Conservation (phyloP, 2,329 filamentous ascomycete species). For the Fusarium devonianum region DNA sequence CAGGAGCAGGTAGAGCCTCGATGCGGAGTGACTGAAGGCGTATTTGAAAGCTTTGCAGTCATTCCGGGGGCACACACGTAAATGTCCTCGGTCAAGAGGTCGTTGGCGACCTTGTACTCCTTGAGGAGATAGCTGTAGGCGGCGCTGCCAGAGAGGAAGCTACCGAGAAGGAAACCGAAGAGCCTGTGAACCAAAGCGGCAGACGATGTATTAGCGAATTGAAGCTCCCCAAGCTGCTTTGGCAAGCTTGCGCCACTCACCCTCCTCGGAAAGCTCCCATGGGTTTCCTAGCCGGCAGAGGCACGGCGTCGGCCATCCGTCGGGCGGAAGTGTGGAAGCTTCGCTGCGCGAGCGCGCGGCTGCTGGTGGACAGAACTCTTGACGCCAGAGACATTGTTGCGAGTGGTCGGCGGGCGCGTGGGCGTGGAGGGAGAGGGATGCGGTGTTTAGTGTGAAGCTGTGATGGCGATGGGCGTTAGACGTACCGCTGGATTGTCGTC, state of each 20-base stretch:
- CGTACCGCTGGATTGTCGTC: constrained; percentile 24
- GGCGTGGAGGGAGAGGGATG: constrained; percentile 10
- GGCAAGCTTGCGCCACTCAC: constrained; percentile 49
- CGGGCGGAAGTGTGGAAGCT: constrained; percentile 61
- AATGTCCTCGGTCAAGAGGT: constrained; percentile 93
- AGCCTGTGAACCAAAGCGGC: constrained; percentile 64
- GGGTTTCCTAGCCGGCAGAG: constrained; percentile 64
- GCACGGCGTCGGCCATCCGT: constrained; percentile 53
- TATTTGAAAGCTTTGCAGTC: not conserved
- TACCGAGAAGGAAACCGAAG: constrained; percentile 90
- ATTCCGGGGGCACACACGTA: constrained; percentile 71
- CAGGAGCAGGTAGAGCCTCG: not conserved
- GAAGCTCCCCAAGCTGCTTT: not conserved
- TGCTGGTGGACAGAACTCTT: constrained; percentile 53
- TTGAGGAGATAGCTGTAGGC: constrained; percentile 93
- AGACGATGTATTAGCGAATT: constrained; percentile 8
- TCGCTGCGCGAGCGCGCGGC: constrained; percentile 48
- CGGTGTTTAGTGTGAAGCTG: constrained; percentile 29
- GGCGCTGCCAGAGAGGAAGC: constrained; percentile 76
- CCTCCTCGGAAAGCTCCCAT: constrained; percentile 68
- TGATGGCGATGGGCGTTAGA: constrained; percentile 35
- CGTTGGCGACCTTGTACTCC: constrained; percentile 93
- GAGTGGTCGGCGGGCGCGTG: constrained; percentile 1
- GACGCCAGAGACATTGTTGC: constrained; percentile 53
- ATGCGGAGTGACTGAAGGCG: not conserved